These are phyloP conservation scores for Rhynchospora tenuis DNA, from an alignment of 176 grass and related monocot species.

Conservation along the genomic window DNA sequence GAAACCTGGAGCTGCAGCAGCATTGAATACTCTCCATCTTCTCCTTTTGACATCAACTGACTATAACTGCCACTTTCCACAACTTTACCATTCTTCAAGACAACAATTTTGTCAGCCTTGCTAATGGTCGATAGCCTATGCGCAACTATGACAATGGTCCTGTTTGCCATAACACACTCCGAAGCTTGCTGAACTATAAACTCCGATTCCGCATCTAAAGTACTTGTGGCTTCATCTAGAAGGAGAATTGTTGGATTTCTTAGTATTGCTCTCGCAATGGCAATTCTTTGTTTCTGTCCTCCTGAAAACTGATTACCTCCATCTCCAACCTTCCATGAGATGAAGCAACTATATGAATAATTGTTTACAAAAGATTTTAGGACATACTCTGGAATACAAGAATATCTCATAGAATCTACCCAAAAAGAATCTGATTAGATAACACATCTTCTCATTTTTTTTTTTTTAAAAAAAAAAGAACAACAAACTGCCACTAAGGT, in stretches of 20 bases:
- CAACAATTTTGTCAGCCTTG: slow-evolving; percentile 45
- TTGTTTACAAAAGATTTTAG: neutral
- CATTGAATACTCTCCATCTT: neutral
- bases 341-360: neutral
- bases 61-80: slow-evolving; percentile 56
- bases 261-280: slow-evolving; percentile 56
- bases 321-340: slow-evolving; percentile 39
- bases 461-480: neutral
- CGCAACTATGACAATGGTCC: slow-evolving; percentile 49
- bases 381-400: neutral
- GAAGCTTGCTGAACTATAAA: slow-evolving; percentile 47
- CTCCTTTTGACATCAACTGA: neutral
- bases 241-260: slow-evolving; percentile 56
- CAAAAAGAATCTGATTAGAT: neutral
- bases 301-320: slow-evolving; percentile 52
- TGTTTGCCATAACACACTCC: slow-evolving; percentile 39
- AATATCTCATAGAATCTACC: neutral
- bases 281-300: slow-evolving; percentile 68
- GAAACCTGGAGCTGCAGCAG: neutral
- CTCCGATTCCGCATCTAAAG: slow-evolving; percentile 57
- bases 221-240: slow-evolving; percentile 70
- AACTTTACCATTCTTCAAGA: slow-evolving; percentile 50
- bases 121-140: slow-evolving; percentile 55
- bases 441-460: neutral
- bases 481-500: neutral